Base-by-base conservation (phyloP, 1,139 yeast genomes). In the Petasospora fabianii region DNA sequence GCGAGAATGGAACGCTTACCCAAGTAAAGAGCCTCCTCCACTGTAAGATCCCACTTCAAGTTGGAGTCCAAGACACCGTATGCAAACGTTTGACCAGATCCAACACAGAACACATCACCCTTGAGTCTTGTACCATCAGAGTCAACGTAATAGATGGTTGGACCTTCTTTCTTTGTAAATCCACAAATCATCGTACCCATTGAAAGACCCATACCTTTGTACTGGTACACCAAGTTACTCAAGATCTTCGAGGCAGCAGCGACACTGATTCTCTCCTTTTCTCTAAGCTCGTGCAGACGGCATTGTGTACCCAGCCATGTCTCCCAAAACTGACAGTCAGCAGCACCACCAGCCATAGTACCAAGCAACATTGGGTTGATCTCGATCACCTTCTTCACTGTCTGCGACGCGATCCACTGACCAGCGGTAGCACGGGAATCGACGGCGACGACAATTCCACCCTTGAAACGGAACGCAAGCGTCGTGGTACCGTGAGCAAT, bases 101-200 rank as follows among this genome's bases (percentile, higher is more conserved):
- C 99, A 26, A 92, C 99, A 71, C 97, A 88, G 66, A 94, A 94
- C 49, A 88, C 58, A 58, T 92, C 96, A 42, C 98, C 98, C 63
- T 87, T 84, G 56, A 92, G 72, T 64, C 99, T 78, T 10, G 97
- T 84, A 41, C 99, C 99, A 59, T 92, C 99, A 29, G 96, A 84
- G 66, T 92, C 99, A 32, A 92, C 98, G 57, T 92, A 94, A 66
- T 83, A 92, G 44, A 92, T 84, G 22, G 97, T 80, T 36, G 98
- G 97, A 9, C 96, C 96, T 60, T 90, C 97, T 55, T 87, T 84
- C 60, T 85, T 82, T 27, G 97, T 92, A 65, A 84, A 86, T 18
- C 98, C 98, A 73, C 98, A 92, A 50, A 92, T 77, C 98, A 92
- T 92, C 12, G 98, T 92, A 62, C 98, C 98, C 99, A 92, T 94